Evolutionary conservation across 2,329 filamentous ascomycete species (phyloP).

Genomic region (Beauveria caledonica): DNA sequence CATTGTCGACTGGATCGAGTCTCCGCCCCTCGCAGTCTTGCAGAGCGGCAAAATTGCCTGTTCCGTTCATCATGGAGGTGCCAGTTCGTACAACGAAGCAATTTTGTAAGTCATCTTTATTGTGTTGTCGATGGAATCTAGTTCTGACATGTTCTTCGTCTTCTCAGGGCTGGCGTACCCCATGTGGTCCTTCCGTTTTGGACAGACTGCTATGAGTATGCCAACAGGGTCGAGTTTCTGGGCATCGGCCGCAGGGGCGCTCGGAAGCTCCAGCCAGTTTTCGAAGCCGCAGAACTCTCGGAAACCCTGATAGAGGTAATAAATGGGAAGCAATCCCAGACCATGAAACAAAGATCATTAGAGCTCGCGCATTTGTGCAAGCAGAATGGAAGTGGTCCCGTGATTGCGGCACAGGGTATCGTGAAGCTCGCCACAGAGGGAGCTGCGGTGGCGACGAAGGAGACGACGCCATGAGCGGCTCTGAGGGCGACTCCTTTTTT

Average conservation of each 20-base stretch:
- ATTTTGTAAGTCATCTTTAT: constrained; percentile 21
- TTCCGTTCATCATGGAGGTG: constrained; percentile 38
- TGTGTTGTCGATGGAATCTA: not conserved
- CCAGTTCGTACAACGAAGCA: constrained; percentile 34
- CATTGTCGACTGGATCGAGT: constrained; percentile 32
- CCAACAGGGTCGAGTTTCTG: constrained; percentile 33
- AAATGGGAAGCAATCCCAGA: constrained; percentile 4
- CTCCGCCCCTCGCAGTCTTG: constrained; percentile 30
- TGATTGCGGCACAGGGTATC: constrained; percentile 22
- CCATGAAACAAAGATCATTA: constrained; percentile 12
- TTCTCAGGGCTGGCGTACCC: constrained; percentile 32
- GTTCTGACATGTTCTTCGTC: not conserved
- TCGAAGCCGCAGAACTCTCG: constrained; percentile 17
- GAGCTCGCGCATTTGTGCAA: constrained; percentile 11
- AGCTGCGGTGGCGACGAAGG: not conserved
- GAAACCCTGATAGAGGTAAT: constrained; percentile 15
- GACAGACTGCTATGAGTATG: constrained; percentile 40
- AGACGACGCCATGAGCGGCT: not conserved
- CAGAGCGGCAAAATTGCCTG: constrained; percentile 29
- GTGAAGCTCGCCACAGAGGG: not conserved
- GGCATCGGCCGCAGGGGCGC: constrained; percentile 30
- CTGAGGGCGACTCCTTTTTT: not conserved
- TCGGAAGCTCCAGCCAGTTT: constrained; percentile 17
- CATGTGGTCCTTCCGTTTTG: constrained; percentile 37
- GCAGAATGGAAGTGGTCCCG: constrained; percentile 11